These are phyloP conservation scores for Coemansia sp. DNA, from an alignment of 192 early-diverging fungal genomes.

Conservation along the genomic window DNA sequence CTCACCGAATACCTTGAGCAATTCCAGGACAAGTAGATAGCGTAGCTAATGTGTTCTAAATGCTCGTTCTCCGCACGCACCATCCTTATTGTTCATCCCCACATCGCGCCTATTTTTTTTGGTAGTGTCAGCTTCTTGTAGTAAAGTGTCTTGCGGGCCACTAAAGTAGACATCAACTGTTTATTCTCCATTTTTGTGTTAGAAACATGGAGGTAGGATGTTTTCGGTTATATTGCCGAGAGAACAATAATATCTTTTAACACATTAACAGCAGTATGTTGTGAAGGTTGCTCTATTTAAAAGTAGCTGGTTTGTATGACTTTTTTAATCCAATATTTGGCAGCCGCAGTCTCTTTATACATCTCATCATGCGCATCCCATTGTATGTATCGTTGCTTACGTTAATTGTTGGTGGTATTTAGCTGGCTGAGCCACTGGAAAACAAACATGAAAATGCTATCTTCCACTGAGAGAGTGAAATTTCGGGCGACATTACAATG, in stretches of 20 bases:
- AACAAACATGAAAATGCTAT: too few species aligned
- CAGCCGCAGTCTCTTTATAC: background rate
- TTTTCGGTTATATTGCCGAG: background rate
- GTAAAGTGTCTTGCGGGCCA: too few species aligned
- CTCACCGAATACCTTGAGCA: slow-evolving; percentile 50
- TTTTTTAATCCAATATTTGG: background rate
- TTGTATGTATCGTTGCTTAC: too few species aligned
- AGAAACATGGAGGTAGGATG: background rate
- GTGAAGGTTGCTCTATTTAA: background rate
- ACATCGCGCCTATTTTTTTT: background rate
- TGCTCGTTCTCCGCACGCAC: background rate
- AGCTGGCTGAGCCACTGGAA: too few species aligned
- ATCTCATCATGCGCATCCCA: too few species aligned
- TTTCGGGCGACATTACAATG: too few species aligned
- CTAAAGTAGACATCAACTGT: background rate
- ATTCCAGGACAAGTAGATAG: slow-evolving; percentile 40
- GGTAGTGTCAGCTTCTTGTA: too few species aligned
- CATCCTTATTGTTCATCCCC: background rate
- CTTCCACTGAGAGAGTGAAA: too few species aligned
- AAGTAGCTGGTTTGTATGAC: background rate
- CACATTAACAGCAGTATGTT: background rate
- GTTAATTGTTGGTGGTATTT: too few species aligned
- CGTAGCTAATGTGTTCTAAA: background rate
- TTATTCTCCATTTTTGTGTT: background rate
- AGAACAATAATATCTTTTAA: background rate